phyloP scores from a whole-genome alignment of 1,284 basidiomycete species.

The Apiotrichum mycotoxinovorans region DNA sequence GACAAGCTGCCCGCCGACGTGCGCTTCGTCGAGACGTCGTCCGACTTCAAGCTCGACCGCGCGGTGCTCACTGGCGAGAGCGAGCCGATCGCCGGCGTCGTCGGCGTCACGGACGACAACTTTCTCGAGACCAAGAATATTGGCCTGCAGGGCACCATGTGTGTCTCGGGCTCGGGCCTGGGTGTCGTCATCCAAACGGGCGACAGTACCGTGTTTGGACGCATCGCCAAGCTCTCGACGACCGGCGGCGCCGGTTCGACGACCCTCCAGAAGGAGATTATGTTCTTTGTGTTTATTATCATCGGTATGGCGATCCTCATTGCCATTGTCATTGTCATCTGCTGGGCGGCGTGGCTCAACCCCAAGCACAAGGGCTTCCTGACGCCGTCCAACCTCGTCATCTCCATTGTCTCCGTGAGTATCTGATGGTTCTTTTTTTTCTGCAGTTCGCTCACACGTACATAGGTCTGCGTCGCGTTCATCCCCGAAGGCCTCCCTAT shows the following conservation, averaged over 20 bases:
- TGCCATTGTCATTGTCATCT: slow-evolving; percentile 53
- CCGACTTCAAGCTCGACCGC: slow-evolving; percentile 61
- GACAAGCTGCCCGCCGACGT: slow-evolving; percentile 55
- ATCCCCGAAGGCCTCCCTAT: slow-evolving; percentile 59
- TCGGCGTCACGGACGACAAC: slow-evolving; percentile 58
- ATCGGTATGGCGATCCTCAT: slow-evolving; percentile 56
- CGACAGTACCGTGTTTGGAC: slow-evolving; percentile 60
- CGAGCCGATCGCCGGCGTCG: slow-evolving; percentile 57
- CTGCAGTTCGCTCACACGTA: background rate
- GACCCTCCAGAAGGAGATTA: slow-evolving; percentile 50
- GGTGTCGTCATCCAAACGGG: slow-evolving; percentile 60
- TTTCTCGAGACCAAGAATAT: slow-evolving; percentile 63
- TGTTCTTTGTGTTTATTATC: slow-evolving; percentile 53
- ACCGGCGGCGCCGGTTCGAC: slow-evolving; percentile 52
- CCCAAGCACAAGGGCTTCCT: slow-evolving; percentile 58
- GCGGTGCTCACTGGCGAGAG: slow-evolving; percentile 63
- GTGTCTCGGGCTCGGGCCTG: slow-evolving; percentile 59
- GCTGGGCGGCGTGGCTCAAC: slow-evolving; percentile 58
- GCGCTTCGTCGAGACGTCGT: slow-evolving; percentile 54
- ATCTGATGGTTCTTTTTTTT: background rate
- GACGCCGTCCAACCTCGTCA: slow-evolving; percentile 56
- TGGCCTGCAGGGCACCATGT: slow-evolving; percentile 63
- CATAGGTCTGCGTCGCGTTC: slow-evolving; percentile 58
- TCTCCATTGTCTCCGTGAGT: slow-evolving; percentile 57
- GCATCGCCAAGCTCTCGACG: slow-evolving; percentile 58